Conservation (phyloP, 257 asterid species). For the Agastache rugosa region DNA sequence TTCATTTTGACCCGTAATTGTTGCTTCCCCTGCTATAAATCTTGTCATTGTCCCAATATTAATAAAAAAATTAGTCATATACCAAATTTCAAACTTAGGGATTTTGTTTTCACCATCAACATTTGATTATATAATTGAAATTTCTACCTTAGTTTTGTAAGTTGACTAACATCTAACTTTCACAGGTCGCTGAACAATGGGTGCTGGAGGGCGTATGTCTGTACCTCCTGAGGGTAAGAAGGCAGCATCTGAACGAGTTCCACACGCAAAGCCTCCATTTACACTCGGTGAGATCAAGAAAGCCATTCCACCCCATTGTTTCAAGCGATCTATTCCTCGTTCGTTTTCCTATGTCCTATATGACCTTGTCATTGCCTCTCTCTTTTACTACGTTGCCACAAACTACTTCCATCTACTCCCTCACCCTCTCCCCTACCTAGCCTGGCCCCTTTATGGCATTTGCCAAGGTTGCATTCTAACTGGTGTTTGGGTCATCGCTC, state of each 20-base stretch:
- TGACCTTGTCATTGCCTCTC: constrained; percentile 61
- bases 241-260: constrained; percentile 59
- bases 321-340: constrained; percentile 76
- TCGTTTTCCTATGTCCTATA: constrained; percentile 72
- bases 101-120: neutral
- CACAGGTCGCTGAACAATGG: constrained; percentile 72
- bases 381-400: constrained; percentile 71
- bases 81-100: neutral
- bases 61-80: neutral
- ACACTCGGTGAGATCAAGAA: constrained; percentile 73
- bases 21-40: neutral
- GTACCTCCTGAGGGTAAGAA: constrained; percentile 58
- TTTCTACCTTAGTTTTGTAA: neutral
- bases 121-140: neutral
- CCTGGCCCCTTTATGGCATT: constrained; percentile 73
- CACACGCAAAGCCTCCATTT: constrained; percentile 76
- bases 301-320: constrained; percentile 90
- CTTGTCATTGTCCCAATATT: neutral
- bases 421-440: constrained; percentile 53
- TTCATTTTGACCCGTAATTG: constrained; percentile 1
- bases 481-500: constrained; percentile 59
- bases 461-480: constrained; percentile 78
- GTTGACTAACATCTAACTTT: neutral
- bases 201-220: constrained; percentile 85
- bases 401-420: constrained; percentile 66